Evolutionary conservation across 1,284 basidiomycete species (phyloP), one percentile per base, ranked within the genome.

Genomic region (Trametes versicolor): DNA sequence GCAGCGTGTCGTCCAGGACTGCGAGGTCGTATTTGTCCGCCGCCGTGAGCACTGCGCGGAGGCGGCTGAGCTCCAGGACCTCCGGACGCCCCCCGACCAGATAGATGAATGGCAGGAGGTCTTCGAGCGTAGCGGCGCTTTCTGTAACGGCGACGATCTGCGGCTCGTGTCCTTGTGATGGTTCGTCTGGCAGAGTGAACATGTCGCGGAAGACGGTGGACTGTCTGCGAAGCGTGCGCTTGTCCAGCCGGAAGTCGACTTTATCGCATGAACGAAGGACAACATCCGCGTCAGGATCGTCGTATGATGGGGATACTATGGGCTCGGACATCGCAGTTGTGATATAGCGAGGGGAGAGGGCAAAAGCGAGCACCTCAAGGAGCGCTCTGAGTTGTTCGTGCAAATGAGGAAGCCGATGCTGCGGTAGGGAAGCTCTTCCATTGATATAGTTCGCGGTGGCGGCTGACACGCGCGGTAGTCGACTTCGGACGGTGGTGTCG

Each of bases 31-130:
- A 63, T 36, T 63, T 63, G 12, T 67, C 1, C 77, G 75, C 52
- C 85, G 85, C 60, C 85, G 70, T 25, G 71, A 69, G 66, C 84
- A 83, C 69, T 80, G 82, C 0, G 80, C 77, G 29, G 74, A 74
- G 23, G 83, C 70, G 9, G 78, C 76, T 36, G 79, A 72, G n/a
- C 86, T 76, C 0, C 82, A 34, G 82, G 52, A 82, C 84, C n/a
- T 83, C 76, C 5, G 51, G 34, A n/a, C 37, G 52, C n/a, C 36
- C 39, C n/a, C 36, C 39, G 58, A 56, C 51, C 12, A 66, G 70
- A 45, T 70, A 70, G 43, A 54, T 51, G 54, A 68, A 60, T 4
- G 54, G 60, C 3, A 71, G 55, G 34, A 73, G 61, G 23, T 45
- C 43, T 37, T 71, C 69, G 25, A 71, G 48, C 19, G 62, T 60